Percentiles rank a stretch among this genome's conserved stretches.
phyloP scores from a whole-genome alignment of 768 basidiomycete genomes.

The Postia placenta region DNA sequence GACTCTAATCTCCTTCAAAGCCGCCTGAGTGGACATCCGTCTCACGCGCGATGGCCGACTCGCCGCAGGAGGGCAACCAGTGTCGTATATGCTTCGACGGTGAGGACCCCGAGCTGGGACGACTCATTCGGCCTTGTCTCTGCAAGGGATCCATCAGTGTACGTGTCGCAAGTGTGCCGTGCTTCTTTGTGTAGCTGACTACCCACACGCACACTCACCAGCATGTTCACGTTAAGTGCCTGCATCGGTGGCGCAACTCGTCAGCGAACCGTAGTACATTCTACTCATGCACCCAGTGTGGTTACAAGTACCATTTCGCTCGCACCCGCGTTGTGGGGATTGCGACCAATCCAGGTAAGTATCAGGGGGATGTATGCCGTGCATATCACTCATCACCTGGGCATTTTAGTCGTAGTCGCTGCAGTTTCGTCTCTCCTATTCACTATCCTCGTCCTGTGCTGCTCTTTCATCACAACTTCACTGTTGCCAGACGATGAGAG shows the following conservation, averaged over 20 bases:
- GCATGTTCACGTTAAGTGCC: constrained; percentile 78
- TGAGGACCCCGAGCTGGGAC: constrained; percentile 56
- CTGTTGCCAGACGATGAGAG: constrained; percentile 57
- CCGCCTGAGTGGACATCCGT: no score
- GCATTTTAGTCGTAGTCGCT: constrained; percentile 53
- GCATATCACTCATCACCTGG: no score
- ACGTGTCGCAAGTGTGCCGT: constrained; percentile 14
- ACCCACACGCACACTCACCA: constrained; percentile 25
- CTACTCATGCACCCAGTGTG: constrained; percentile 77
- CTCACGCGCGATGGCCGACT: neutral
- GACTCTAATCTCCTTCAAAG: no score
- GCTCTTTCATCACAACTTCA: constrained; percentile 67
- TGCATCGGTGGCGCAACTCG: constrained; percentile 66
- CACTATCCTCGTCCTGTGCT: constrained; percentile 55
- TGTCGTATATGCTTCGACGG: constrained; percentile 85
- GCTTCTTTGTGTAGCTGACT: neutral
- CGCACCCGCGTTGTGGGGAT: constrained; percentile 66
- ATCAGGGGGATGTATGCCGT: neutral
- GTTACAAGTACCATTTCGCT: constrained; percentile 70
- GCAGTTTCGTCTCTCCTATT: constrained; percentile 56
- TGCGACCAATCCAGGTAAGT: constrained; percentile 69
- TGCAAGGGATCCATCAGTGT: constrained; percentile 77
- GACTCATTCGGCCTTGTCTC: constrained; percentile 76
- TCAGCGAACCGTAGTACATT: constrained; percentile 62
- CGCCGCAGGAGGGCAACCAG: constrained; percentile 42